A percentile compares a stretch with the other conserved stretches of the same genome.
These are phyloP conservation scores for Mallotus nudiflorus DNA, from an alignment of 345 rosid species.

Conservation along the genomic window DNA sequence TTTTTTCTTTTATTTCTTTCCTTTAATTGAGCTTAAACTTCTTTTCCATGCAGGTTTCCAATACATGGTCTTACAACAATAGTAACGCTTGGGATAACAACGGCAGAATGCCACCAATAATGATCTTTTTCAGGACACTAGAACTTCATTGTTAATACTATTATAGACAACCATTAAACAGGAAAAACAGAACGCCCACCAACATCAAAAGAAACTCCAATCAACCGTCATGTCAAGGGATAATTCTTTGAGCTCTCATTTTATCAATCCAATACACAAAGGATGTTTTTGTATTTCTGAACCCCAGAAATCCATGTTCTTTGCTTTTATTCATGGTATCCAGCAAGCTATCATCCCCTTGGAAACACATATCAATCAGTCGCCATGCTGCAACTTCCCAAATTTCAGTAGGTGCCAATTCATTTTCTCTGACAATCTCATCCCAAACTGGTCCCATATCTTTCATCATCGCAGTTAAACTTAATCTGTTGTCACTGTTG, in stretches of 20 bases:
- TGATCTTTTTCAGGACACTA: no score
- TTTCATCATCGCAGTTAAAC: conserved; percentile 62
- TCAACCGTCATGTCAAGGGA: conserved; percentile 22
- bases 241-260: conserved; percentile 25
- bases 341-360: conserved; percentile 18
- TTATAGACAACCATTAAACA: no score
- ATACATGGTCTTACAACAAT: no score
- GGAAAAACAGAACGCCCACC: no score
- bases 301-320: conserved; percentile 82
- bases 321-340: conserved; percentile 75
- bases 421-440: conserved; percentile 70
- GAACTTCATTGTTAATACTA: no score
- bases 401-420: conserved; percentile 46
- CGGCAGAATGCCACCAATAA: no score
- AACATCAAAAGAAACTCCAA: background rate
- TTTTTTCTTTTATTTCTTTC: no score
- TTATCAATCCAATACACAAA: conserved; percentile 23
- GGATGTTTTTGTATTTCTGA: conserved; percentile 70
- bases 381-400: conserved; percentile 65
- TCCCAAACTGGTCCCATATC: conserved; percentile 67
- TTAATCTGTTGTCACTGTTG: conserved; percentile 43
- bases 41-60: no score
- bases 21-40: no score
- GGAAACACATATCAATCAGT: conserved; percentile 45
- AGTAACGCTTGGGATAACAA: no score